Conservation (phyloP, 768 basidiomycete genomes). For the Rhizopogon vinicolor region DNA sequence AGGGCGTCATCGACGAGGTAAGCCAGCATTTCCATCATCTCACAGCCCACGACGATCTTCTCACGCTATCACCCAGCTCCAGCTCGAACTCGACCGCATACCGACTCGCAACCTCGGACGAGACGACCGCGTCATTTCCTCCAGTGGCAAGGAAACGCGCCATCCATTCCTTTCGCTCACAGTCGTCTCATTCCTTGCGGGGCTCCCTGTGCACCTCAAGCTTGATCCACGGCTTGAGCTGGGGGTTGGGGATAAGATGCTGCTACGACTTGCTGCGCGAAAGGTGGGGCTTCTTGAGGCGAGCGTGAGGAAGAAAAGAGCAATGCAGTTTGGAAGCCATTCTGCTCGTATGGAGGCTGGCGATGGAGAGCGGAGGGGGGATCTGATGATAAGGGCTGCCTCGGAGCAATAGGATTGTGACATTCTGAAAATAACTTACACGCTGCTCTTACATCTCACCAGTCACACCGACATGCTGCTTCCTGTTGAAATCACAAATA, state of each 20-base stretch:
- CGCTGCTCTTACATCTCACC: background rate
- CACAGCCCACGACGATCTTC: background rate
- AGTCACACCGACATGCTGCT: background rate
- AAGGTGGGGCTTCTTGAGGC: conserved; percentile 76
- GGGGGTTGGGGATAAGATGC: conserved; percentile 88
- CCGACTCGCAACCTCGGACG: conserved; percentile 88
- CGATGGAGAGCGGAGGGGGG: conserved; percentile 48
- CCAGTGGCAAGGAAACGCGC: conserved; percentile 87
- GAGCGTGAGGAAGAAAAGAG: conserved; percentile 77
- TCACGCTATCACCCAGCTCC: conserved; percentile 49
- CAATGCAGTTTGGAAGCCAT: conserved; percentile 95
- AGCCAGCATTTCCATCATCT: background rate
- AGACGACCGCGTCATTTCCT: conserved; percentile 91
- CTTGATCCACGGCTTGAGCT: conserved; percentile 67
- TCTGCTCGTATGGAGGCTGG: conserved; percentile 78
- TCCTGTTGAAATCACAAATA: background rate
- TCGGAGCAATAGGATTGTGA: background rate
- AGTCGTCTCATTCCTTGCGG: conserved; percentile 72
- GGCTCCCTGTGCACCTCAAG: conserved; percentile 78
- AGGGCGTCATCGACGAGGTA: conserved; percentile 78
- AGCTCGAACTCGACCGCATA: conserved; percentile 84
- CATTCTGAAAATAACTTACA: background rate
- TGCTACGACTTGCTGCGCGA: conserved; percentile 68
- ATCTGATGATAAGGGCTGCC: conserved; percentile 24
- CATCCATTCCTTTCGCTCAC: conserved; percentile 87